phyloP scores from a whole-genome alignment of 345 rosid species.

The Turnera subulata region DNA sequence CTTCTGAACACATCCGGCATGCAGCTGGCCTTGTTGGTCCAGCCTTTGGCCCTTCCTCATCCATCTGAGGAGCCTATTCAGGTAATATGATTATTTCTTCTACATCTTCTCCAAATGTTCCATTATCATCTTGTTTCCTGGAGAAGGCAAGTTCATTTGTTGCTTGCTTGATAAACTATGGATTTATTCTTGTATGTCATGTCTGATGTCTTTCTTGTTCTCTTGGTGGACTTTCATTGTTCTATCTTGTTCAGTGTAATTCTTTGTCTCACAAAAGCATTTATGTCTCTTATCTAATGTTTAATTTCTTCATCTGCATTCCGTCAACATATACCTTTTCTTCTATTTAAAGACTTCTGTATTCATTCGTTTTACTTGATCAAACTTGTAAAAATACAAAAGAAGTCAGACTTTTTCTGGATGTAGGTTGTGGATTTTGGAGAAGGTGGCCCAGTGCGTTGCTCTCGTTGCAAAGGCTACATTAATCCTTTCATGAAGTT shows the following conservation, averaged over 20 bases:
- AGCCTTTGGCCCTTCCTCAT: conserved; percentile 93
- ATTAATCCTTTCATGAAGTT: conserved; percentile 35
- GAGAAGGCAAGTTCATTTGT: background rate
- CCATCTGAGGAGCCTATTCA: conserved; percentile 96
- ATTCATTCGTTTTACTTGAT: too few species aligned
- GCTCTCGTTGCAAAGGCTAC: conserved; percentile 36
- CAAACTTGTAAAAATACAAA: background rate
- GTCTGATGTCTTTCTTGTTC: too few species aligned
- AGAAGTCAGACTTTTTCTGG: background rate
- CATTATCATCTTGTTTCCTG: background rate
- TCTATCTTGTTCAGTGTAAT: too few species aligned
- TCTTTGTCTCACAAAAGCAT: too few species aligned
- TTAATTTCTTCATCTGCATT: too few species aligned
- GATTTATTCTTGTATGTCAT: too few species aligned
- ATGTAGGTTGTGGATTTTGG: conserved; percentile 35
- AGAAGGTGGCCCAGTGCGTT: conserved; percentile 33
- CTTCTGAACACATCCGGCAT: conserved; percentile 90
- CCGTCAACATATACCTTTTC: too few species aligned
- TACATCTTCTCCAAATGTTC: background rate
- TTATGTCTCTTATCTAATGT: too few species aligned
- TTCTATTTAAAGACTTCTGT: too few species aligned
- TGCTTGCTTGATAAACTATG: too few species aligned
- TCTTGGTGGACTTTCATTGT: too few species aligned
- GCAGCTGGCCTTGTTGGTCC: conserved; percentile 90
- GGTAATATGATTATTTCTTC: conserved; percentile 32